phyloP scores from a whole-genome alignment of 495 filamentous ascomycete genomes.

The Aspergillus sclerotioniger region DNA sequence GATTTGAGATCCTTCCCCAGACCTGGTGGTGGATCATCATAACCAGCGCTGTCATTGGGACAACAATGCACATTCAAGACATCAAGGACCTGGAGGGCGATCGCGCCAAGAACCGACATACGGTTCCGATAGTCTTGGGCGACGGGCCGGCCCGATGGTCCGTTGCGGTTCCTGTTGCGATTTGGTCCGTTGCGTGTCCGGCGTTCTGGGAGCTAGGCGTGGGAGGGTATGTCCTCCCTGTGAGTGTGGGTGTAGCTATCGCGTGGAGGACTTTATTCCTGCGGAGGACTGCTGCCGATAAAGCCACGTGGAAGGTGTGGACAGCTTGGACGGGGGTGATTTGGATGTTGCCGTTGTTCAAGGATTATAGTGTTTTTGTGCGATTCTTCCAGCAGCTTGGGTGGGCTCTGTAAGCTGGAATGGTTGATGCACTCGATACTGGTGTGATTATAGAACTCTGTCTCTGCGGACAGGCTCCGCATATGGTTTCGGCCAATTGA shows the following conservation, averaged over 20 bases:
- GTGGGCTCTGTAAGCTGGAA: too few relatives aligned
- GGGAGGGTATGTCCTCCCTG: not conserved
- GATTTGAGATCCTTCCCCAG: not conserved
- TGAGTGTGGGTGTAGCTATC: not conserved
- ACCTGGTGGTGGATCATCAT: constrained; percentile 35
- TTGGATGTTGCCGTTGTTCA: not conserved
- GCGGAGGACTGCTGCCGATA: not conserved
- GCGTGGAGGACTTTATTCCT: not conserved
- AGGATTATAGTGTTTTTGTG: not conserved
- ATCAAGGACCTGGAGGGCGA: constrained; percentile 43
- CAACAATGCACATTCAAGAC: constrained; percentile 48
- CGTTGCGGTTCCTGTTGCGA: constrained; percentile 30
- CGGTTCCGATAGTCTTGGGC: constrained; percentile 39
- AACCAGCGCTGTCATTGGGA: constrained; percentile 36
- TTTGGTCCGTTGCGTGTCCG: constrained; percentile 36
- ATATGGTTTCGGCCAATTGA: too few relatives aligned
- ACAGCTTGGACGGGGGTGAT: not conserved
- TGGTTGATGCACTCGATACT: too few relatives aligned
- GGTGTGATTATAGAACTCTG: too few relatives aligned
- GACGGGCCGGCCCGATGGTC: constrained; percentile 36
- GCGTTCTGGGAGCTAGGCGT: constrained; percentile 25
- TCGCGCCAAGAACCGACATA: constrained; percentile 31
- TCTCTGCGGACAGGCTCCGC: too few relatives aligned
- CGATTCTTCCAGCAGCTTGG: not conserved
- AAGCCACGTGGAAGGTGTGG: not conserved